Base-by-base conservation (phyloP, 2,329 filamentous ascomycete genomes). In the Sporothrix humicola region DNA sequence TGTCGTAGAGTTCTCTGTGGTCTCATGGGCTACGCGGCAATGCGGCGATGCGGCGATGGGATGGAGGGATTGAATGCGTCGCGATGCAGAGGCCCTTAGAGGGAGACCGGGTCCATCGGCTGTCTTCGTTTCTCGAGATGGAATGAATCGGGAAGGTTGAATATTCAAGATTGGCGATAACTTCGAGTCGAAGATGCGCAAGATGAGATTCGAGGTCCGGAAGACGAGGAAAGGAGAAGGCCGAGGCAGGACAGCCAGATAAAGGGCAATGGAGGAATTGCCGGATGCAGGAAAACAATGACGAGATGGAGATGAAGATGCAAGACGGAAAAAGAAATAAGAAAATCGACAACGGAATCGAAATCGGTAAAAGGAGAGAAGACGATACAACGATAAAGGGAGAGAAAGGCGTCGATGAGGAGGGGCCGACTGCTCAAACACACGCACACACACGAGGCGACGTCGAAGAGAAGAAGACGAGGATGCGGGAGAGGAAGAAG, bases 381-480 rank as follows among this genome's bases (percentile, higher is more conserved):
- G 20, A 44, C 20, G 26, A 59, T 48, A 56, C 48, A 63, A 66
- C 10, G 17, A 72, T 17, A 10, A 56, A n/a, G 56, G 10, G 20
- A 42, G 52, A 15, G 56, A 63, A 42, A 23, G 12, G 13, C 37
- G 54, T 59, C 10, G 12, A 50, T 9, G 44, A 52, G 42, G 20
- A 54, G 23, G 23, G 20, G 20, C 56, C 69, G 44, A 58, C 71
- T 58, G 50, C 50, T 72, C 71, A 61, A n/a, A 58, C 56, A 23
- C 59, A 68, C 50, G n/a, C 59, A 58, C 50, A 54, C 23, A 52
- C 46, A 69, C 37, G 50, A 54, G 66, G 48, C 46, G 48, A 54
- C 23, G 65, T 52, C 65, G 46, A 52, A 52, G 20, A 52, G 13
- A 17, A 31, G 17, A 52, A 31, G 31, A 6, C 9, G 56, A 52